Evolutionary conservation across 805 yeast species (phyloP), one percentile per base, ranked within the genome.

Genomic region (Candida glaebosa): DNA sequence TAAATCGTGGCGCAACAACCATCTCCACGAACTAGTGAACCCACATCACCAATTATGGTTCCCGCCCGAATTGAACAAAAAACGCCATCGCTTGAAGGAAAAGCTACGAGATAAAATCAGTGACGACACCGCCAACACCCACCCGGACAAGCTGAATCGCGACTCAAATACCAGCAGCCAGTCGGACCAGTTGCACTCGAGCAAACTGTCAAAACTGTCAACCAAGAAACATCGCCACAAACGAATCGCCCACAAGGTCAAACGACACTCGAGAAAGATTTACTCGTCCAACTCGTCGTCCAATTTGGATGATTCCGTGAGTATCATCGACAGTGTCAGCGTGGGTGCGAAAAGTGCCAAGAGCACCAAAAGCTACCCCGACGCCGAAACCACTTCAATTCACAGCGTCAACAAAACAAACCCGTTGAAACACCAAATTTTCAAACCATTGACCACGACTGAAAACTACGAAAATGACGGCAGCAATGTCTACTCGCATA

Each of bases 1-100:
- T 54, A 37, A 71, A 10, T 61, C 69, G 2, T 84, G 88, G 87
- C 58, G 83, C 45, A 56, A 65, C n/a, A 52, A 52, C 17, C 79
- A 78, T 53, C 78, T 83, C 78, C 56, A 67, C 48, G 81, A 79
- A 47, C 57, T 81, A 15, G 56, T 57, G 31, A 58, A 65, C 31
- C 58, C 77, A 1, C 52, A 58, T 1, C 82, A 82, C 0, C 64
- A 69, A 28, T 47, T 70, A 8, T 79, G 84, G 28, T 79, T 72
- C 50, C 79, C 79, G 0, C 39, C 22, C 37, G 4, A n/a, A 8
- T 25, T 10, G 33, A 9, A 24, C 12, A 34, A 31, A 12, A 39
- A 38, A 25, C 39, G 37, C 30, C 38, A 33, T 8, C 32, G 31
- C 12, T 18, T 43, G 2, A 40, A 47, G 15, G 40, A 43, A 30